Conservation (phyloP, 2,329 filamentous ascomycete species). For the Colletotrichum viniferum region DNA sequence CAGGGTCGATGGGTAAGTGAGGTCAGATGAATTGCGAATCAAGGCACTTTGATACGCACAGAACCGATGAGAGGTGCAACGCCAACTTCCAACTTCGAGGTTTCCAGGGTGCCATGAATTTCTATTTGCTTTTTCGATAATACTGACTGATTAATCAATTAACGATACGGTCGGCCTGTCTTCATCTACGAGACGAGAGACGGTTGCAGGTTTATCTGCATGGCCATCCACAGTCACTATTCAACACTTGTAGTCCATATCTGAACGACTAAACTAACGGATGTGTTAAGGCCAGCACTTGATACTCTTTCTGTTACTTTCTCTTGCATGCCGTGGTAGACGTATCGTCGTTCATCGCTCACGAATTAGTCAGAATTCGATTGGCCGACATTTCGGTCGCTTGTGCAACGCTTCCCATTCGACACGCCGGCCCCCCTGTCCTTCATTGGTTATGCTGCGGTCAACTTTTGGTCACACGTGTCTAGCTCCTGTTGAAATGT, state of each 20-base stretch:
- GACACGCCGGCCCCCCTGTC: fast-evolving
- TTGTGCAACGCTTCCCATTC: not conserved
- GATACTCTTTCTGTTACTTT: not conserved
- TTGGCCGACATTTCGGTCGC: not conserved
- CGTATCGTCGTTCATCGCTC: not conserved
- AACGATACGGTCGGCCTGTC: not conserved
- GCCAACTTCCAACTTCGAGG: not conserved
- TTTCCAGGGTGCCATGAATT: not conserved
- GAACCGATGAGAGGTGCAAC: not conserved
- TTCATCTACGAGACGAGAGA: not conserved
- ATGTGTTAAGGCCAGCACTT: not conserved
- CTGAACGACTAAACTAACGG: not conserved
- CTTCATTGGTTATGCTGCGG: not conserved
- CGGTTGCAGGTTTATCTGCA: not conserved
- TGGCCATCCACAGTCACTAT: not conserved
- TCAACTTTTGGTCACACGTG: not conserved
- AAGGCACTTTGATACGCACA: not conserved
- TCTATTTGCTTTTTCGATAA: not conserved
- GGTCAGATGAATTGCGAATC: constrained; percentile 18
- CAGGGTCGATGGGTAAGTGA: constrained; percentile 16
- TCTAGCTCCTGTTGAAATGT: not conserved
- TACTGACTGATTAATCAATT: not conserved
- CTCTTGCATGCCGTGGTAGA: not conserved
- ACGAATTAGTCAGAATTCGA: not conserved
- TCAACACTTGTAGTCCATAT: not conserved